phyloP scores from a whole-genome alignment of 768 basidiomycete genomes.

The Termitomyces sp. region DNA sequence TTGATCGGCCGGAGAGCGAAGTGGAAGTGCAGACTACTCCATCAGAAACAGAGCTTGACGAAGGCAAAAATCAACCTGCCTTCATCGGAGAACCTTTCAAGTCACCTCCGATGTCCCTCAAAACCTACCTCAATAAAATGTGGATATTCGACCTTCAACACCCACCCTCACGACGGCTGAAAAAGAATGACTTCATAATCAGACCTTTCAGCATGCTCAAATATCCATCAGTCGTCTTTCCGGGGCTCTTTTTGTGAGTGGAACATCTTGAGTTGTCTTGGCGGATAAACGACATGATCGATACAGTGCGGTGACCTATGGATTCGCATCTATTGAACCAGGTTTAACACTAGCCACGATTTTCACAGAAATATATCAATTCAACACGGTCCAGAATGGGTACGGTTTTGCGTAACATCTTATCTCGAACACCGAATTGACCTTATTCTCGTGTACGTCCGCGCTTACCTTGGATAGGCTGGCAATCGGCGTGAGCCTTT shows the following conservation, averaged over 20 bases:
- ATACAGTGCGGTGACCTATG: constrained; percentile 30
- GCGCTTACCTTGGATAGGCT: constrained; percentile 16
- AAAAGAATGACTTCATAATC: constrained; percentile 24
- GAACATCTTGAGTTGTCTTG: background rate
- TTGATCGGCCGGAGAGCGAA: constrained; percentile 23
- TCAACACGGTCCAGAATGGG: constrained; percentile 35
- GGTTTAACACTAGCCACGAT: constrained; percentile 34
- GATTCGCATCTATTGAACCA: constrained; percentile 36
- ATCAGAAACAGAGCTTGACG: constrained; percentile 4
- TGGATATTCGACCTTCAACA: constrained; percentile 28
- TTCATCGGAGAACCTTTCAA: constrained; percentile 17
- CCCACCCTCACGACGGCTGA: constrained; percentile 23
- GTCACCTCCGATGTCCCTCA: constrained; percentile 23
- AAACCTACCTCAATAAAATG: constrained; percentile 23
- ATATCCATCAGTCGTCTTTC: constrained; percentile 36
- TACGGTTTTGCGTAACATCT: constrained; percentile 2
- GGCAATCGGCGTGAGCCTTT: constrained; percentile 32
- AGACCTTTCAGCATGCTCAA: constrained; percentile 35
- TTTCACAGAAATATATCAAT: constrained; percentile 34
- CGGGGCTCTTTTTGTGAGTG: constrained; percentile 32
- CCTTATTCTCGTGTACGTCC: background rate
- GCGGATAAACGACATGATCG: background rate
- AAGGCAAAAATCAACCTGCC: constrained; percentile 11
- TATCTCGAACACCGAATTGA: background rate
- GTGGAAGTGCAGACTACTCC: constrained; percentile 3